Evolutionary conservation across 1,284 basidiomycete genomes (phyloP).

Genomic region (Acaromyces ingoldii): DNA sequence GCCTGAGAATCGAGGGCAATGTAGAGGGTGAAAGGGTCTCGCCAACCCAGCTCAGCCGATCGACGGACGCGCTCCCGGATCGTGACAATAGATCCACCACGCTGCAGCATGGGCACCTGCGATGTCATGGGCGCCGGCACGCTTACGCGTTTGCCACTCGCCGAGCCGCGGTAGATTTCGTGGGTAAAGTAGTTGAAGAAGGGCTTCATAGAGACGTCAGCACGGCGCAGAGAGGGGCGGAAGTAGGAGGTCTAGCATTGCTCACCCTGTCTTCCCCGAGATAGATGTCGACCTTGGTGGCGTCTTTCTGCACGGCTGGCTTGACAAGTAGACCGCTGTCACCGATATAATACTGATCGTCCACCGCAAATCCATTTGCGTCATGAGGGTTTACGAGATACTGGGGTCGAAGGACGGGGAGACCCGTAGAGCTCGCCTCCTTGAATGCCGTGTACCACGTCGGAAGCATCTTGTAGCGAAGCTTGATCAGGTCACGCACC

Average conservation of each 20-base stretch:
- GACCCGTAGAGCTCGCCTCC: conserved; percentile 34
- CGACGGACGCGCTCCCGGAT: conserved; percentile 81
- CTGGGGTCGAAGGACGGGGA: conserved; percentile 62
- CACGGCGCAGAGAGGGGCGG: background rate
- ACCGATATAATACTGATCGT: conserved; percentile 92
- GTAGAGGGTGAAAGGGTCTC: conserved; percentile 87
- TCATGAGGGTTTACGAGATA: conserved; percentile 89
- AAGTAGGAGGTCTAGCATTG: background rate
- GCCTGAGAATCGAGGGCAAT: conserved; percentile 65
- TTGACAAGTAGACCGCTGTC: conserved; percentile 83
- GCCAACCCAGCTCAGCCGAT: conserved; percentile 78
- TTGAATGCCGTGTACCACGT: conserved; percentile 94
- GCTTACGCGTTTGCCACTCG: conserved; percentile 62
- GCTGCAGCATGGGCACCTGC: conserved; percentile 73
- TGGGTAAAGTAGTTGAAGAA: conserved; percentile 86
- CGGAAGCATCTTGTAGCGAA: conserved; percentile 82
- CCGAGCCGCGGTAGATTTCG: conserved; percentile 60
- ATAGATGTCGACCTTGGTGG: conserved; percentile 70
- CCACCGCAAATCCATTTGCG: conserved; percentile 73
- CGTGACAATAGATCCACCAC: conserved; percentile 84
- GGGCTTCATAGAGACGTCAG: conserved; percentile 56
- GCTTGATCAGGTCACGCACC: conserved; percentile 70
- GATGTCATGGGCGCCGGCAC: conserved; percentile 61
- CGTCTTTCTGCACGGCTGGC: conserved; percentile 75
- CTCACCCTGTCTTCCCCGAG: conserved; percentile 75